These are phyloP conservation scores for Podospora sp. DNA, from an alignment of 495 filamentous ascomycete genomes.

Conservation along the genomic window DNA sequence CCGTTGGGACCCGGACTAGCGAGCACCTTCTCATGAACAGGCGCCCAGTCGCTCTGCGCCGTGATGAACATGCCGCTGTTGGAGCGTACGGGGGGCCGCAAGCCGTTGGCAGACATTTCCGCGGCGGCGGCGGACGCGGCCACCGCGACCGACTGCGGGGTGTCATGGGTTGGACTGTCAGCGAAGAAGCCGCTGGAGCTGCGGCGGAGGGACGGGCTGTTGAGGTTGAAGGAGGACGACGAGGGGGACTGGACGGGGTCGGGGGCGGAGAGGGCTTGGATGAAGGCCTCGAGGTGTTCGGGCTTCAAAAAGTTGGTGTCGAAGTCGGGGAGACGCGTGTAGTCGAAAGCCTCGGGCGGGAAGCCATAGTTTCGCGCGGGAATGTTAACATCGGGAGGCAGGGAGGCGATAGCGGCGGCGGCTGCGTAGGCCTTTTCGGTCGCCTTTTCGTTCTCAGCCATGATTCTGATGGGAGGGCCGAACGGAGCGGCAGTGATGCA, in stretches of 20 bases:
- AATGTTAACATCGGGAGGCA: conserved; percentile 27
- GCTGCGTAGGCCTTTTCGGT: background rate
- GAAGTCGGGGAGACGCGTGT: conserved; percentile 60
- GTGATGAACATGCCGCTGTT: conserved; percentile 57
- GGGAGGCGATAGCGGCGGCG: background rate
- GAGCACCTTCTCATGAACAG: conserved; percentile 69
- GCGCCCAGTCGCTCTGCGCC: conserved; percentile 84
- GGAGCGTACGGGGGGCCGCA: conserved; percentile 14
- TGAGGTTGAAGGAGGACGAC: conserved; percentile 29
- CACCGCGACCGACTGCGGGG: conserved; percentile 20
- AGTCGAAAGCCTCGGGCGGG: conserved; percentile 51
- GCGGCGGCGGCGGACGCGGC: conserved; percentile 21
- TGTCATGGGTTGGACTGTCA: conserved; percentile 32
- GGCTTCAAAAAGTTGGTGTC: conserved; percentile 66
- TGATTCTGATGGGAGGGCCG: conserved; percentile 15
- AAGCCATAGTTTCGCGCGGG: conserved; percentile 47
- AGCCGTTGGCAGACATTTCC: conserved; percentile 2
- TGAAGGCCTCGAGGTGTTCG: conserved; percentile 59
- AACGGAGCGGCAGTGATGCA: background rate
- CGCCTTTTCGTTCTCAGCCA: conserved; percentile 29
- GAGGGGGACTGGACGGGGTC: conserved; percentile 44
- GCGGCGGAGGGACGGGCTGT: conserved; percentile 27
- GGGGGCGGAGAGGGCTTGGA: conserved; percentile 58
- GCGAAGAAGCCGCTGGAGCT: conserved; percentile 25
- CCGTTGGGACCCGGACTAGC: conserved; percentile 27